Evolutionary conservation across 768 basidiomycete species (phyloP).

Genomic region (Rhizopogon vesiculosus): DNA sequence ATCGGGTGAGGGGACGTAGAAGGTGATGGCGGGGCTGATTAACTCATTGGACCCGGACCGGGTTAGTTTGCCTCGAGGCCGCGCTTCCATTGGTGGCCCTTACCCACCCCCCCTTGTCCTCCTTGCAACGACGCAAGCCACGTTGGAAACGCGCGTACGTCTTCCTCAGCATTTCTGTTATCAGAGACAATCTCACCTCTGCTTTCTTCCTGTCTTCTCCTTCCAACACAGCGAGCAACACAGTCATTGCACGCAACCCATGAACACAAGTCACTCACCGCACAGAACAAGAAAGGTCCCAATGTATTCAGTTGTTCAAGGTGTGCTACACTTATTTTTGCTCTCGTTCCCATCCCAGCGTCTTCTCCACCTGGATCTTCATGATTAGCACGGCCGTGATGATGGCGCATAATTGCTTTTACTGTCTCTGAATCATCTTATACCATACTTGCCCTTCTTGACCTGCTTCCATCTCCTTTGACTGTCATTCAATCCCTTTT

Average conservation of each 20-base stretch:
- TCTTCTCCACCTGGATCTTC: slow-evolving; percentile 6
- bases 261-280: slow-evolving; percentile 53
- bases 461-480: background rate
- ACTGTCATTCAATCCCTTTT: background rate
- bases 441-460: slow-evolving; percentile 5
- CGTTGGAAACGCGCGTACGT: slow-evolving; percentile 64
- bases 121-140: slow-evolving; percentile 40
- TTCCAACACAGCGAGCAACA: slow-evolving; percentile 16
- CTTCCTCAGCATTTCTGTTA: slow-evolving; percentile 13
- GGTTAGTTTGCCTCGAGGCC: slow-evolving; percentile 32
- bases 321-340: slow-evolving; percentile 32
- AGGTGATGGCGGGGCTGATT: background rate
- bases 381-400: slow-evolving; percentile 12
- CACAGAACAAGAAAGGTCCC: slow-evolving; percentile 54
- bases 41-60: slow-evolving; percentile 8
- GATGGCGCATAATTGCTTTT: slow-evolving; percentile 27
- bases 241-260: slow-evolving; percentile 23
- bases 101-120: slow-evolving; percentile 52
- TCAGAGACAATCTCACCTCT: slow-evolving; percentile 29
- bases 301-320: slow-evolving; percentile 42
- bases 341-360: slow-evolving; percentile 11
- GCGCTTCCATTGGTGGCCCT: slow-evolving; percentile 47
- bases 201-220: slow-evolving; percentile 23
- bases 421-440: slow-evolving; percentile 10
- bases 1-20: too few relatives aligned